phyloP scores from a whole-genome alignment of 2,329 filamentous ascomycete genomes.

The Fusarium fracticaudum region DNA sequence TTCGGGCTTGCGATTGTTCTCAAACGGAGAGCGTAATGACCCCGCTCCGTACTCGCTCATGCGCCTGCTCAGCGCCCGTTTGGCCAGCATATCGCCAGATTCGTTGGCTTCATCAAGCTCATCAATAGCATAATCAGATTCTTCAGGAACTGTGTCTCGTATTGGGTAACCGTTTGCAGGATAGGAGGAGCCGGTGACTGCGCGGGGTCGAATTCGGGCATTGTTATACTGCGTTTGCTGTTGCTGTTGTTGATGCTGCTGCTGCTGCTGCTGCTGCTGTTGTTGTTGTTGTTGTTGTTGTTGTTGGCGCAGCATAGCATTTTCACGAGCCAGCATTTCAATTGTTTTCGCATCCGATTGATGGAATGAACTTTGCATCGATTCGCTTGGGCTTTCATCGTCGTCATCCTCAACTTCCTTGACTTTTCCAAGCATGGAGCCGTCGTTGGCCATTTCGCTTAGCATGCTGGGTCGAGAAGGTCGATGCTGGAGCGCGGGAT shows the following conservation, averaged over 20 bases:
- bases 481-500: slow-evolving; percentile 79
- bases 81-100: slow-evolving; percentile 55
- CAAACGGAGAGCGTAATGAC: slow-evolving; percentile 58
- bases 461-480: slow-evolving; percentile 82
- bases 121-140: slow-evolving; percentile 77
- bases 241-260: slow-evolving; percentile 54
- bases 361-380: slow-evolving; percentile 58
- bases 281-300: slow-evolving; percentile 56
- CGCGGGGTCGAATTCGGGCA: slow-evolving; percentile 64
- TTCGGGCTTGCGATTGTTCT: slow-evolving; percentile 71
- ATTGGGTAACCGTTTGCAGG: slow-evolving; percentile 67
- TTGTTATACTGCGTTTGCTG: slow-evolving; percentile 66
- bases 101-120: slow-evolving; percentile 73
- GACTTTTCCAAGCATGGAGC: slow-evolving; percentile 71
- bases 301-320: slow-evolving; percentile 67
- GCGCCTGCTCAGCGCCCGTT: slow-evolving; percentile 58
- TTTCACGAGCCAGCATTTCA: slow-evolving; percentile 70
- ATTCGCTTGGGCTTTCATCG: slow-evolving; percentile 66
- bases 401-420: slow-evolving; percentile 76
- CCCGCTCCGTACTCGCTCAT: slow-evolving; percentile 67
- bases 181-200: slow-evolving; percentile 65
- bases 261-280: neutral
- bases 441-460: slow-evolving; percentile 75
- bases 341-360: slow-evolving; percentile 71
- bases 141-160: slow-evolving; percentile 68